Percentiles rank a stretch among this genome's conserved stretches.
Conservation (phyloP, 257 asterid genomes). For the Capsicum pubescens region DNA sequence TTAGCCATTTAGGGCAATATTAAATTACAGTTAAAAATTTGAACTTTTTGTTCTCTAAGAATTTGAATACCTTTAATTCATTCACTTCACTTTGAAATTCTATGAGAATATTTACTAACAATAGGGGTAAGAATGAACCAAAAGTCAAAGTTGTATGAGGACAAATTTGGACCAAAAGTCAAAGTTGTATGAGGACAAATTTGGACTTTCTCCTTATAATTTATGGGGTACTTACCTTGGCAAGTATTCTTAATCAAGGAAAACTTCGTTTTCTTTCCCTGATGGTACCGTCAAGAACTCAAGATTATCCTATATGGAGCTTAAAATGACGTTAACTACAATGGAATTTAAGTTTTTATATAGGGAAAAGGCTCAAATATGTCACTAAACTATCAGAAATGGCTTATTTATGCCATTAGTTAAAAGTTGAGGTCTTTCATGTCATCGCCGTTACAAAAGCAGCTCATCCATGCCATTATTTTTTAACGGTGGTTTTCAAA, state of each 20-base stretch:
- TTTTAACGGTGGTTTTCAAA: too few relatives aligned
- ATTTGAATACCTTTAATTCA: not conserved
- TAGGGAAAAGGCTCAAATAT: too few relatives aligned
- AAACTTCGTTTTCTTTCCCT: too few relatives aligned
- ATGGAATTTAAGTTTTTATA: not conserved
- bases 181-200: not conserved
- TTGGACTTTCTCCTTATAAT: too few relatives aligned
- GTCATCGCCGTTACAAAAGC: too few relatives aligned
- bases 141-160: not conserved
- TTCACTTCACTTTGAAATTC: not conserved
- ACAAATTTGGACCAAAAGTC: not conserved
- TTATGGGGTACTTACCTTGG: not conserved
- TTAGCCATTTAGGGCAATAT: not conserved
- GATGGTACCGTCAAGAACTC: too few relatives aligned
- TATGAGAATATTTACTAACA: not conserved
- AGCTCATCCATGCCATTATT: too few relatives aligned
- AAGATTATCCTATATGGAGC: not conserved
- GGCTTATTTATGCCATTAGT: too few relatives aligned
- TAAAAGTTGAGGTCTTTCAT: too few relatives aligned
- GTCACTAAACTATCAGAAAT: too few relatives aligned
- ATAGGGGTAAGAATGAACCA: not conserved
- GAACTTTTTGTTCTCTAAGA: not conserved
- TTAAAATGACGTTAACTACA: not conserved
- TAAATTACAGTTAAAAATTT: not conserved
- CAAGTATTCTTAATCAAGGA: too few relatives aligned